Evolutionary conservation across 2,329 filamentous ascomycete genomes (phyloP).

Genomic region (Metarhizium brunneum): DNA sequence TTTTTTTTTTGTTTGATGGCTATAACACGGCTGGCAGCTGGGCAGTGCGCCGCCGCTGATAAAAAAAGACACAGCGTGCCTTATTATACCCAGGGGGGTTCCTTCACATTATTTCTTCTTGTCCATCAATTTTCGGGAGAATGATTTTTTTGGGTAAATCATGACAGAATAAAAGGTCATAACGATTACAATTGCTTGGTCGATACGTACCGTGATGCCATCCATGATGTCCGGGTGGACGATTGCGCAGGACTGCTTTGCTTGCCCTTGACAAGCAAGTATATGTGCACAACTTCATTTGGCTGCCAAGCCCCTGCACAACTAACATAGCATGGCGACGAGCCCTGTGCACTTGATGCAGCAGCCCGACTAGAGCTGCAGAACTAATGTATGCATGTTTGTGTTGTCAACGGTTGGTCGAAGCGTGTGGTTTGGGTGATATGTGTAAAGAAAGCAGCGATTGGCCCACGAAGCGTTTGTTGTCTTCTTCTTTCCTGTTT

Average conservation of each 20-base stretch:
- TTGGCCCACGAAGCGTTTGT: not conserved
- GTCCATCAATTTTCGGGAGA: not conserved
- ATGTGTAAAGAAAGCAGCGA: not conserved
- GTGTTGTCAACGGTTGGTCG: not conserved
- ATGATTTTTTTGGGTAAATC: not conserved
- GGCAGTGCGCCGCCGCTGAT: not conserved
- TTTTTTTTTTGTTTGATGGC: not conserved
- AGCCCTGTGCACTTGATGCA: no score
- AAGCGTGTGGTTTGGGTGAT: not conserved
- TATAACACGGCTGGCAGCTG: conserved; percentile 2
- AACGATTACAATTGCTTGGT: not conserved
- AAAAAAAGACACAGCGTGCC: conserved; percentile 1
- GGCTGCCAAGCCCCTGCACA: not conserved
- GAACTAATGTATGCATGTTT: not conserved
- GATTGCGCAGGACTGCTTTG: not conserved
- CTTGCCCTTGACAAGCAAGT: not conserved
- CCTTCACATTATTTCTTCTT: not conserved
- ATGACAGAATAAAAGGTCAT: not conserved
- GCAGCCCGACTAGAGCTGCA: no score
- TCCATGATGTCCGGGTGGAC: not conserved
- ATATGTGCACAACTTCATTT: not conserved
- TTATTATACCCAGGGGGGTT: conserved; percentile 6
- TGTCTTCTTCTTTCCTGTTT: no score
- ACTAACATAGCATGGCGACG: not conserved
- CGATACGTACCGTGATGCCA: not conserved